Conservation (phyloP, 2,329 filamentous ascomycete species). For the Alternaria arbusti region DNA sequence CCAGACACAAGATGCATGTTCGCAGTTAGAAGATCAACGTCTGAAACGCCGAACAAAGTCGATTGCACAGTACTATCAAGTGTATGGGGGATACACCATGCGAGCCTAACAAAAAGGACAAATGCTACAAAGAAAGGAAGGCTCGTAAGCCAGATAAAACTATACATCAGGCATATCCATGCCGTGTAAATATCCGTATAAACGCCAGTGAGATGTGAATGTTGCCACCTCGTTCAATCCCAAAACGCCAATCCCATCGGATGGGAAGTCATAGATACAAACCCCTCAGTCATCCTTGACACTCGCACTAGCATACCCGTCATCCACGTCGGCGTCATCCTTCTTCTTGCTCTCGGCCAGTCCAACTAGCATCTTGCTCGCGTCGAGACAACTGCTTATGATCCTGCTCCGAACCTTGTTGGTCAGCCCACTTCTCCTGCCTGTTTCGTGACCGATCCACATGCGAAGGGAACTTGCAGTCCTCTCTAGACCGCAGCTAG, state of each 20-base stretch:
- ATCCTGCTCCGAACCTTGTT: slow-evolving; percentile 48
- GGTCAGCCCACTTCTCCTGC: slow-evolving; percentile 49
- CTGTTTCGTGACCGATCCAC: slow-evolving; percentile 56
- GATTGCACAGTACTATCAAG: not conserved
- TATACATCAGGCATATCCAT: not conserved
- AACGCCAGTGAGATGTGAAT: not conserved
- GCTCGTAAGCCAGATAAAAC: not conserved
- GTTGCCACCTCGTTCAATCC: not conserved
- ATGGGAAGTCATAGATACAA: not conserved
- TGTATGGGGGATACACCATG: not conserved
- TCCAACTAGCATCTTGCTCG: slow-evolving; percentile 54
- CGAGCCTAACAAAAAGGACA: not conserved
- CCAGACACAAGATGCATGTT: not conserved
- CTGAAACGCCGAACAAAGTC: not conserved
- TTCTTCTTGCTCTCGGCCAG: slow-evolving; percentile 17
- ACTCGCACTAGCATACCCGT: slow-evolving; percentile 39
- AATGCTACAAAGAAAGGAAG: not conserved
- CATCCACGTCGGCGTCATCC: slow-evolving; percentile 33
- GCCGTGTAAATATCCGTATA: not conserved
- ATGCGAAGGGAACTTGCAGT: slow-evolving; percentile 52
- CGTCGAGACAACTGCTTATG: slow-evolving; percentile 50
- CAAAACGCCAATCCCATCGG: not conserved
- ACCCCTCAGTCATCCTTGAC: slow-evolving; percentile 29
- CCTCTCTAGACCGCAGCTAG: slow-evolving; percentile 51
- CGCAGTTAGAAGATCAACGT: not conserved